phyloP scores from a whole-genome alignment of 192 early-diverging fungal species.

The Linnemannia exigua region DNA sequence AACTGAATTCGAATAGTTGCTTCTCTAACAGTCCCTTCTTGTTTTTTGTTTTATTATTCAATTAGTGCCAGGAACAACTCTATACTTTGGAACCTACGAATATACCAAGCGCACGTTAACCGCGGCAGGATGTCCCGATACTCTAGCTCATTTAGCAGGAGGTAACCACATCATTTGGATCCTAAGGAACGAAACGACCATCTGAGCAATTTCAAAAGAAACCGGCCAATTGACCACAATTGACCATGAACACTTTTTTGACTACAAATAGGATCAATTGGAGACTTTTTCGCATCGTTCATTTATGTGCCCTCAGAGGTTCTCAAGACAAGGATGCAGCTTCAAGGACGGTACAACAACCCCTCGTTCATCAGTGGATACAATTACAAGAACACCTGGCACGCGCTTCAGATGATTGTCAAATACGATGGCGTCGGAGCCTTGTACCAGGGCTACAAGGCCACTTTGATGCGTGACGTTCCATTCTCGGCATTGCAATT shows the following conservation, averaged over 20 bases:
- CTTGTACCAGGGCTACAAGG: slow-evolving; percentile 69
- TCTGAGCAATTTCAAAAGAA: neutral
- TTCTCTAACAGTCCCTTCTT: neutral
- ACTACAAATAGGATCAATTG: slow-evolving; percentile 56
- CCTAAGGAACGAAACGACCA: neutral
- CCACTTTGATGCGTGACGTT: slow-evolving; percentile 70
- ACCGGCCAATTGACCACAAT: neutral
- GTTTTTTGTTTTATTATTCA: neutral
- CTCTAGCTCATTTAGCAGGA: slow-evolving; percentile 66
- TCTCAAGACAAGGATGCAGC: slow-evolving; percentile 83
- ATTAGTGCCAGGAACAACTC: slow-evolving; percentile 66
- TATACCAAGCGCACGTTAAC: slow-evolving; percentile 68
- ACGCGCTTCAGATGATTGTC: slow-evolving; percentile 70
- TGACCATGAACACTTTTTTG: neutral
- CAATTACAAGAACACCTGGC: slow-evolving; percentile 77
- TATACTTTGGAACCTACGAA: slow-evolving; percentile 73
- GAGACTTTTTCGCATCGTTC: slow-evolving; percentile 68
- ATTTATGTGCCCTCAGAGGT: slow-evolving; percentile 74
- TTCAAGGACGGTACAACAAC: slow-evolving; percentile 83
- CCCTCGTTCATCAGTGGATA: slow-evolving; percentile 77
- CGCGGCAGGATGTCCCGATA: slow-evolving; percentile 62
- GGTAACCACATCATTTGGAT: slow-evolving; percentile 25
- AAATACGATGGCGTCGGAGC: slow-evolving; percentile 73
- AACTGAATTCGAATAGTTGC: neutral
- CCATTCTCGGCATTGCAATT: slow-evolving; percentile 73